phyloP scores from a whole-genome alignment of 1,139 yeast genomes.

The Candida labiduridarum region DNA sequence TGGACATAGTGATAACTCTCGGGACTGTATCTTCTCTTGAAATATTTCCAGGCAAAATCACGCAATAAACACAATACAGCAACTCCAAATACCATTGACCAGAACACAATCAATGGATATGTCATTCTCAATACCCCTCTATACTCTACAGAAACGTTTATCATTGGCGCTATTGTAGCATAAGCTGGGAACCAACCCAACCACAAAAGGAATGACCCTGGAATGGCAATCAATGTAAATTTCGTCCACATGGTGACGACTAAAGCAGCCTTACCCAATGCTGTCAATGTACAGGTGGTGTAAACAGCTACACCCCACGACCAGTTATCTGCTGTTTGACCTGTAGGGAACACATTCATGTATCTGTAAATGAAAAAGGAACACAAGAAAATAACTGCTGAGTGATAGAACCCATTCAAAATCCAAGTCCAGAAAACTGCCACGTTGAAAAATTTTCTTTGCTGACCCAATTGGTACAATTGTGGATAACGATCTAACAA shows the following conservation, averaged over 20 bases:
- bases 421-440: slow-evolving; percentile 98
- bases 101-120: slow-evolving; percentile 78
- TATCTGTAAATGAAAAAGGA: slow-evolving; percentile 67
- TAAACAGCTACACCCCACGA: slow-evolving; percentile 91
- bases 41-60: slow-evolving; percentile 93
- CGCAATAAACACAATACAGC: slow-evolving; percentile 79
- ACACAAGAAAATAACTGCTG: slow-evolving; percentile 80
- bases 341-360: slow-evolving; percentile 68
- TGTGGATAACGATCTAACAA: slow-evolving; percentile 91
- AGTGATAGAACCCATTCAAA: slow-evolving; percentile 90
- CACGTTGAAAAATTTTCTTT: slow-evolving; percentile 85
- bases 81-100: slow-evolving; percentile 80
- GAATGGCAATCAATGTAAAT: slow-evolving; percentile 87
- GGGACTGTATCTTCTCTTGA: slow-evolving; percentile 87
- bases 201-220: slow-evolving; percentile 91
- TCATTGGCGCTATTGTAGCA: slow-evolving; percentile 80
- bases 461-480: slow-evolving; percentile 86
- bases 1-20: slow-evolving; percentile 94
- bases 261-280: slow-evolving; percentile 92
- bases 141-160: slow-evolving; percentile 82
- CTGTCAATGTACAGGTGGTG: slow-evolving; percentile 86
- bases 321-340: slow-evolving; percentile 88
- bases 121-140: slow-evolving; percentile 76
- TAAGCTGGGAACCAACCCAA: slow-evolving; percentile 84
- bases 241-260: slow-evolving; percentile 95